Percentiles rank a stretch among this genome's conserved stretches.
These are phyloP conservation scores for Verticillium klebahnii DNA, from an alignment of 2,329 filamentous ascomycete genomes.

Conservation along the genomic window DNA sequence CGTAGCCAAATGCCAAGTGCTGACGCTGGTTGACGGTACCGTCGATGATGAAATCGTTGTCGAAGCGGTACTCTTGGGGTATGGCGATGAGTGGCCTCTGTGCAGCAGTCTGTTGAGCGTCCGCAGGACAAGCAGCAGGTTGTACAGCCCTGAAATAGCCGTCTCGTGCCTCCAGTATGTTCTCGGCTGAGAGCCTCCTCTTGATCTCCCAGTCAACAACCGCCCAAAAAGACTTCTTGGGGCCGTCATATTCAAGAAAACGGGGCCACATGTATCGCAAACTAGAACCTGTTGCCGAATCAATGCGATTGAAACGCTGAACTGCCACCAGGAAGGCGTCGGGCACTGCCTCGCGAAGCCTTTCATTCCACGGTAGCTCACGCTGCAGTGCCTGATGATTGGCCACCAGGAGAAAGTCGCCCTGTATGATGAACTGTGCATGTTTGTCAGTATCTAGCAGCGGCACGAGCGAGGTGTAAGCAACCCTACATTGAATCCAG, in stretches of 20 bases:
- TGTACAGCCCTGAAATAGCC: not conserved
- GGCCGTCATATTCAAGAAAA: not conserved
- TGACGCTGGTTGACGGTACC: not conserved
- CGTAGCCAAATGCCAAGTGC: conserved; percentile 5
- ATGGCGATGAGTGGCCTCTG: not conserved
- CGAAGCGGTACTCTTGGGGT: not conserved
- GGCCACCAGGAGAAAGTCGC: conserved; percentile 19
- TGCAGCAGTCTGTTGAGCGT: not conserved
- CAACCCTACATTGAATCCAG: conserved; percentile 8
- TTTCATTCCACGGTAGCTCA: conserved; percentile 10
- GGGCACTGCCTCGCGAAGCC: conserved; percentile 2
- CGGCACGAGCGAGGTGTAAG: not conserved
- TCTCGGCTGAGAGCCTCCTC: not conserved
- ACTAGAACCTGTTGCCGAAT: not conserved
- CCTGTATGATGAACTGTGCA: conserved; percentile 21
- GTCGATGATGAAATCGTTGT: conserved; percentile 1
- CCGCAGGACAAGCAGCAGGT: not conserved
- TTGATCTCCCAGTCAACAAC: not conserved
- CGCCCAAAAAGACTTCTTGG: not conserved
- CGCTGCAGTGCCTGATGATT: conserved; percentile 17
- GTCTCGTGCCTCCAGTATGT: not conserved
- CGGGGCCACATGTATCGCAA: not conserved
- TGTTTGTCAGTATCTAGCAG: conserved; percentile 1
- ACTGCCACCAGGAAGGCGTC: conserved; percentile 4
- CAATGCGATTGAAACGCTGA: not conserved